Conservation (phyloP, 1,284 basidiomycete genomes). For the Coniferiporia weirii region DNA sequence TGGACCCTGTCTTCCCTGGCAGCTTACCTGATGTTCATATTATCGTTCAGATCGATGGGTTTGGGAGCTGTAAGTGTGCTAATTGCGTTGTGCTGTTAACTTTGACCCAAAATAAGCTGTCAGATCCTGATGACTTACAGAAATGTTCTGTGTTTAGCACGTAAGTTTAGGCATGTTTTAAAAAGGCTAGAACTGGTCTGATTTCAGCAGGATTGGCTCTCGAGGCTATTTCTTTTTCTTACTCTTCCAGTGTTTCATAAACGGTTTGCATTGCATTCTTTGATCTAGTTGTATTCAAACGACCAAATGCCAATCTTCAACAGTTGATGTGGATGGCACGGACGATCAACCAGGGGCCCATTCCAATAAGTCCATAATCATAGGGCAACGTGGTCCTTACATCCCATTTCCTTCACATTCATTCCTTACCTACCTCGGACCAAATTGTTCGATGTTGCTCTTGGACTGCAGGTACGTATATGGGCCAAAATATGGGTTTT, state of each 20-base stretch:
- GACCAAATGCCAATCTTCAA: slow-evolving; percentile 2
- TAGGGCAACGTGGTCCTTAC: slow-evolving; percentile 74
- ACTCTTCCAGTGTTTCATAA: slow-evolving; percentile 88
- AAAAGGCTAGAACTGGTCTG: not conserved
- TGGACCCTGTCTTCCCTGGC: slow-evolving; percentile 24
- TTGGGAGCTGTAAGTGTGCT: slow-evolving; percentile 70
- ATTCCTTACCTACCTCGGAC: slow-evolving; percentile 69
- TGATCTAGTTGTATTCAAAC: not conserved
- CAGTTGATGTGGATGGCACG: slow-evolving; percentile 71
- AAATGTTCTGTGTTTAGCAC: slow-evolving; percentile 69
- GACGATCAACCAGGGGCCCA: slow-evolving; percentile 55
- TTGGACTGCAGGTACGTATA: slow-evolving; percentile 74
- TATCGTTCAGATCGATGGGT: slow-evolving; percentile 75
- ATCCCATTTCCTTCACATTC: slow-evolving; percentile 80
- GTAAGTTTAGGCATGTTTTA: slow-evolving; percentile 34
- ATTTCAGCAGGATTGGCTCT: slow-evolving; percentile 56
- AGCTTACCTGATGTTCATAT: slow-evolving; percentile 26
- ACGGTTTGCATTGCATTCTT: slow-evolving; percentile 42
- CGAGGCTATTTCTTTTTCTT: slow-evolving; percentile 89
- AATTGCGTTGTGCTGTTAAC: not conserved
- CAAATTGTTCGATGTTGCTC: slow-evolving; percentile 65
- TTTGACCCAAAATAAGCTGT: not conserved
- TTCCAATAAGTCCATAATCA: slow-evolving; percentile 64
- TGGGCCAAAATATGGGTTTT: slow-evolving; percentile 2
- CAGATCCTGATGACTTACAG: slow-evolving; percentile 82